Conservation (phyloP, 2,329 filamentous ascomycete genomes). For the Nigrograna mackinnonii region DNA sequence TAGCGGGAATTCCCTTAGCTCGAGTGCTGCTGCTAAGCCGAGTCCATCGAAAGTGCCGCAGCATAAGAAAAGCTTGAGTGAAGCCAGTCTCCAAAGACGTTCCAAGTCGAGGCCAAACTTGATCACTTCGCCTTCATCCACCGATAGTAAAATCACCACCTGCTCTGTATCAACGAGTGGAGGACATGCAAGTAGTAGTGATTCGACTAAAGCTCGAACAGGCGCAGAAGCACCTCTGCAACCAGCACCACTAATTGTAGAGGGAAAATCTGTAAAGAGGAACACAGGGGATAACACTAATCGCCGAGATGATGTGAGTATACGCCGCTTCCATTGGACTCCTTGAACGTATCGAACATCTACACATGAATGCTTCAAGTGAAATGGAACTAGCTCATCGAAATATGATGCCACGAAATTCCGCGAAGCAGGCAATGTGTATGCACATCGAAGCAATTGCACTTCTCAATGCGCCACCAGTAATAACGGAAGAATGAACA, state of each 20-base stretch:
- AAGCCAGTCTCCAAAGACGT: slow-evolving; percentile 19
- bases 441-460: too few species aligned
- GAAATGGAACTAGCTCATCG: too few species aligned
- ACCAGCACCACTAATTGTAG: slow-evolving; percentile 24
- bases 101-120: slow-evolving; percentile 21
- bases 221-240: slow-evolving; percentile 21
- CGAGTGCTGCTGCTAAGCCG: slow-evolving; percentile 17
- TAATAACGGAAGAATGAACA: too few species aligned
- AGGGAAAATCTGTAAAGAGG: slow-evolving; percentile 17
- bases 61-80: slow-evolving; percentile 26
- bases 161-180: slow-evolving; percentile 18
- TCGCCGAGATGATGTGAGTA: slow-evolving; percentile 34
- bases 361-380: too few species aligned
- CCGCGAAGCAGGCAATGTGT: too few species aligned
- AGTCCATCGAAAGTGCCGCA: slow-evolving; percentile 22
- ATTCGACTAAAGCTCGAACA: slow-evolving; percentile 19
- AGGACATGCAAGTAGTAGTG: slow-evolving; percentile 18
- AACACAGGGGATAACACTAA: slow-evolving; percentile 11
- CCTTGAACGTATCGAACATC: too few species aligned
- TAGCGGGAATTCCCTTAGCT: slow-evolving; percentile 23
- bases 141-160: slow-evolving; percentile 25
- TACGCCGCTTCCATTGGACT: slow-evolving; percentile 24
- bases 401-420: too few species aligned
- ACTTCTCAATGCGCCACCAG: too few species aligned
- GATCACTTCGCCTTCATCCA: slow-evolving; percentile 22